phyloP scores from a whole-genome alignment of 2,329 filamentous ascomycete species.

The Aureobasidium lini region DNA sequence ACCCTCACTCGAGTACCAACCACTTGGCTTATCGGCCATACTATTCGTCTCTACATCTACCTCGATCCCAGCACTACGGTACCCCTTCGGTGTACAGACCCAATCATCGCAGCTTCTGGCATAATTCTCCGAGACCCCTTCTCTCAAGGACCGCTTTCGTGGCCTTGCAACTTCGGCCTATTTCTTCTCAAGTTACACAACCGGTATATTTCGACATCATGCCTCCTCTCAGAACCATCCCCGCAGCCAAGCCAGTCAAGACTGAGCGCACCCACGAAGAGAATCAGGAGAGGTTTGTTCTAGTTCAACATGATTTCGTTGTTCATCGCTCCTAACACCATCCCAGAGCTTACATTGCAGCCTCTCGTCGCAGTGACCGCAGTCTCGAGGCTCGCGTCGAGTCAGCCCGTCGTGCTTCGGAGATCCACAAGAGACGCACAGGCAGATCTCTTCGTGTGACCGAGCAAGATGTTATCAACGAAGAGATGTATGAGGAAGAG shows the following conservation, averaged over 20 bases:
- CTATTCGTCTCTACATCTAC: not conserved
- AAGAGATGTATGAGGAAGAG: conserved; percentile 95
- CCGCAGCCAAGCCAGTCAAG: conserved; percentile 43
- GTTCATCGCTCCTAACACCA: not conserved
- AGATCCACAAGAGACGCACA: conserved; percentile 81
- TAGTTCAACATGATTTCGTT: not conserved
- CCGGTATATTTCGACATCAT: conserved; percentile 17
- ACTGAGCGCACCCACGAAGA: conserved; percentile 72
- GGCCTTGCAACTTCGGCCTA: not conserved
- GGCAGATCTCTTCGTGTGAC: conserved; percentile 75
- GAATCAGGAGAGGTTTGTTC: conserved; percentile 61
- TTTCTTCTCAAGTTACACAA: not conserved
- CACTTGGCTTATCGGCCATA: not conserved
- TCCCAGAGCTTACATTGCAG: conserved; percentile 79
- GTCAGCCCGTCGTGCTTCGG: conserved; percentile 80
- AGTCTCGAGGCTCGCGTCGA: conserved; percentile 82
- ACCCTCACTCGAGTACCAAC: not conserved
- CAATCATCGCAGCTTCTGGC: not conserved
- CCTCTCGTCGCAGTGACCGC: conserved; percentile 77
- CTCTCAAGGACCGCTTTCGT: not conserved
- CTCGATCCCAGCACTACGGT: not conserved
- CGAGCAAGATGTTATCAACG: conserved; percentile 77
- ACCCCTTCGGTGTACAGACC: not conserved
- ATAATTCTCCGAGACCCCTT: conserved; percentile 10
- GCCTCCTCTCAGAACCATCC: conserved; percentile 31